phyloP scores from a whole-genome alignment of 306 rosid species.

The Vigna radiata region DNA sequence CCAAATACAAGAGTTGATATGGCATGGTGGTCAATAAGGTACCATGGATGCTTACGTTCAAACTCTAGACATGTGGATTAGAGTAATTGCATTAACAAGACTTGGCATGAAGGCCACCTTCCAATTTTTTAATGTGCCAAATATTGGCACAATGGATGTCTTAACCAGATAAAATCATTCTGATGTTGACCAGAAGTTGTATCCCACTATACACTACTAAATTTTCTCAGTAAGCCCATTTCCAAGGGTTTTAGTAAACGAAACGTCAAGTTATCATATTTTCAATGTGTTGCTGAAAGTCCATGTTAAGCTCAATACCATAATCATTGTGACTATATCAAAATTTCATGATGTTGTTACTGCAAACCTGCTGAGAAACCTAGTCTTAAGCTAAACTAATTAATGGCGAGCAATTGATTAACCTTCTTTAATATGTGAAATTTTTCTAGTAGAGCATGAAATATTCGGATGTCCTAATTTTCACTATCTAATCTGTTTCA shows the following conservation, averaged over 20 bases:
- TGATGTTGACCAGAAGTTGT: conserved; percentile 1
- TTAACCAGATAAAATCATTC: conserved; percentile 29
- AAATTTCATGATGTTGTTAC: not conserved
- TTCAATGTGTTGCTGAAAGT: conserved; percentile 18
- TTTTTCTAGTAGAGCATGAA: not conserved
- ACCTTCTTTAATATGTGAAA: conserved; percentile 22
- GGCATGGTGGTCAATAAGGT: conserved; percentile 25
- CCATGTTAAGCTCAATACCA: not conserved
- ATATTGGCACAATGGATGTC: conserved; percentile 32
- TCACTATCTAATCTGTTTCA: conserved; percentile 27
- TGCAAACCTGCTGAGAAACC: conserved; percentile 26
- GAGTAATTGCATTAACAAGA: conserved; percentile 14
- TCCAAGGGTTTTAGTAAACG: conserved; percentile 13
- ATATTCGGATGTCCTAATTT: conserved; percentile 18
- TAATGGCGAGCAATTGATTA: conserved; percentile 13
- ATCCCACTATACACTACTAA: not conserved
- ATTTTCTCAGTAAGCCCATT: conserved; percentile 8
- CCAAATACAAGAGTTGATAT: conserved; percentile 25
- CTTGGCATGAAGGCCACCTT: conserved; percentile 18
- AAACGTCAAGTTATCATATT: conserved; percentile 33
- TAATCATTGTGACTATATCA: conserved; percentile 4
- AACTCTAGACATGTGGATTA: conserved; percentile 6
- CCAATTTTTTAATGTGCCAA: not conserved
- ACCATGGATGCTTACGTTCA: conserved; percentile 15
- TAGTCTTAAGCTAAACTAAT: conserved; percentile 26